A percentile compares a stretch with the other conserved stretches of the same genome.
These are phyloP conservation scores for Neostapfia colusana DNA, from an alignment of 176 grass and related monocot genomes.

Conservation along the genomic window DNA sequence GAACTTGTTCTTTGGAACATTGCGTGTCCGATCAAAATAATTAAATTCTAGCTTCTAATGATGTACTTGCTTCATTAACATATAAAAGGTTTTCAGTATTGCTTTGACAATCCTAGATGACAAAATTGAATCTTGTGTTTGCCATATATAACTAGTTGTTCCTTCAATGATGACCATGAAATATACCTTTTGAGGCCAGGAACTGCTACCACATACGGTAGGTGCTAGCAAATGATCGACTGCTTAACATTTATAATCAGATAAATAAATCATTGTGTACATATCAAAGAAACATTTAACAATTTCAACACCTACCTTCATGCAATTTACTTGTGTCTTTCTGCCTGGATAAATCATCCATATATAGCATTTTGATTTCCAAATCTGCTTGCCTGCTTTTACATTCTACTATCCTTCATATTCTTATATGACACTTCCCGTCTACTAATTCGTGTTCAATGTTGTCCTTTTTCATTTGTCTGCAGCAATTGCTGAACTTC, in stretches of 20 bases:
- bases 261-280: conserved; percentile 15
- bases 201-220: background rate
- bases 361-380: conserved; percentile 7
- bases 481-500: conserved; percentile 75
- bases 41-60: background rate
- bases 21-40: conserved; percentile 13
- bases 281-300: conserved; percentile 14
- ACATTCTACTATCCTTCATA: background rate
- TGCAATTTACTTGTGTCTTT: background rate
- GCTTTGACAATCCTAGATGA: background rate
- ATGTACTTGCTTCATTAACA: conserved; percentile 19
- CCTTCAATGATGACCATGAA: conserved; percentile 2
- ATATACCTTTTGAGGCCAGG: conserved; percentile 11
- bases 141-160: conserved; percentile 15
- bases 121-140: background rate
- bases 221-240: background rate
- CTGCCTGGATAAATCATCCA: conserved; percentile 3
- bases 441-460: conserved; percentile 22
- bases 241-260: conserved; percentile 20
- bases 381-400: conserved; percentile 18
- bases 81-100: background rate
- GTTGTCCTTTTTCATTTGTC: conserved; percentile 20
- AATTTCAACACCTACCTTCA: conserved; percentile 15
- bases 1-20: conserved; percentile 21
- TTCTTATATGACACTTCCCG: conserved; percentile 28